Percentiles rank a stretch among this genome's conserved stretches.
These are phyloP conservation scores for Oryza punctata DNA, from an alignment of 176 grass and related monocot species.

Conservation along the genomic window DNA sequence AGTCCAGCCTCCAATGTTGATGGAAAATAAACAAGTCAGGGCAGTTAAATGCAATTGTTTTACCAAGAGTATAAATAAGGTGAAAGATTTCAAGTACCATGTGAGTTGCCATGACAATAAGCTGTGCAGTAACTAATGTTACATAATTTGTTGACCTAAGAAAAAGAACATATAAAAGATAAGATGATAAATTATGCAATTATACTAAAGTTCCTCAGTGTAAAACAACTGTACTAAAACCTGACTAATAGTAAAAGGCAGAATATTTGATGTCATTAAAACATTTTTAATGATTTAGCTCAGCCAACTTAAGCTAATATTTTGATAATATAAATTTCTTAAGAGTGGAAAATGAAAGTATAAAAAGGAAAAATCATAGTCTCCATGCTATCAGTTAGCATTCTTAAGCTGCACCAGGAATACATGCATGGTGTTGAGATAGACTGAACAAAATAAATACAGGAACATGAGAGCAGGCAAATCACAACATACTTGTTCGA, in stretches of 20 bases:
- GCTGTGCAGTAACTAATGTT: constrained; percentile 87
- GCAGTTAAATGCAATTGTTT: constrained; percentile 12
- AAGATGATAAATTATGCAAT: constrained; percentile 37
- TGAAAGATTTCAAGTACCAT: constrained; percentile 65
- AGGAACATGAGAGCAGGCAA: constrained; percentile 5
- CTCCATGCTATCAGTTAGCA: neutral
- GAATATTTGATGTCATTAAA: neutral
- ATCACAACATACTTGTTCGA: constrained; percentile 78
- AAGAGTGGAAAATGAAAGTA: neutral
- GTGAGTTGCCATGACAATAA: constrained; percentile 93
- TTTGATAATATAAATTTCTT: constrained; percentile 11
- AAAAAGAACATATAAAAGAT: constrained; percentile 37
- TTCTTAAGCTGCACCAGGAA: neutral
- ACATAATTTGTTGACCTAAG: constrained; percentile 86
- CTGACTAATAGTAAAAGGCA: constrained; percentile 18
- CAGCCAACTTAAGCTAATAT: neutral
- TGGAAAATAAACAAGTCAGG: constrained; percentile 39
- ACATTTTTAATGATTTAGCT: constrained; percentile 16
- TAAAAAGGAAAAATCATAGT: constrained; percentile 4
- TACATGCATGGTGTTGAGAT: constrained; percentile 20
- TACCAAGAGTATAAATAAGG: constrained; percentile 33
- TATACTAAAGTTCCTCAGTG: constrained; percentile 4
- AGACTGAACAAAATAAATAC: constrained; percentile 15
- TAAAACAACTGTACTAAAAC: constrained; percentile 30
- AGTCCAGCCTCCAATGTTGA: constrained; percentile 79